Conservation (phyloP, 75 land plant species). For the Sequoia sempervirens region DNA sequence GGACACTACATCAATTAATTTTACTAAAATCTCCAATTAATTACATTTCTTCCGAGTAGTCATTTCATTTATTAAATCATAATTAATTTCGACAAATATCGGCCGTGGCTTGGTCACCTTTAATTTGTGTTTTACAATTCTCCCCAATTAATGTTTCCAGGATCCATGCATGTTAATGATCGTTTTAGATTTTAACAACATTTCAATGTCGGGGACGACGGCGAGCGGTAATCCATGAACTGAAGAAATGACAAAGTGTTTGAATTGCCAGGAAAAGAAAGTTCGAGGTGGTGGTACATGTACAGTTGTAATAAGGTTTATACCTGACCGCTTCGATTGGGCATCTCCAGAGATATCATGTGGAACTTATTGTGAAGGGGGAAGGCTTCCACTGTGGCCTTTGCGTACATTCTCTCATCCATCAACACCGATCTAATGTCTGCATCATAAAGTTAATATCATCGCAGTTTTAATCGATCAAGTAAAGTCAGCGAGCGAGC, state of each 20-base stretch:
- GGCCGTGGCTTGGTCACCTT: not conserved
- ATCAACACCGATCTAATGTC: constrained; percentile 59
- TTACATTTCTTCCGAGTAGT: not conserved
- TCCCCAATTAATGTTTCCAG: not conserved
- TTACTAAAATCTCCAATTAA: too few species aligned
- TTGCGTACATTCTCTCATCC: constrained; percentile 53
- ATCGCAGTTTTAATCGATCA: not conserved
- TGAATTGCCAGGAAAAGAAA: too few species aligned
- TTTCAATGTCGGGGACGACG: not conserved
- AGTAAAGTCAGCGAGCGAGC: not conserved
- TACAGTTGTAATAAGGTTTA: not conserved
- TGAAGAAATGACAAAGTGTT: not conserved
- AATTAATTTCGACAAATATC: not conserved
- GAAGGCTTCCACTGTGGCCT: constrained; percentile 81
- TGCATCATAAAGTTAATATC: constrained; percentile 15
- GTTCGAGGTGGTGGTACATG: not conserved
- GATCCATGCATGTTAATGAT: not conserved
- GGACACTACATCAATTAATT: not conserved
- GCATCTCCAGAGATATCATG: constrained; percentile 71
- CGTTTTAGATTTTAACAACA: not conserved
- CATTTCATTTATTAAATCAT: not conserved
- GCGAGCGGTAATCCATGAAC: not conserved
- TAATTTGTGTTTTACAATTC: not conserved
- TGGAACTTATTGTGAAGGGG: constrained; percentile 79
- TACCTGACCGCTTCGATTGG: constrained; percentile 74